These are phyloP conservation scores for Talaromyces sp. DNA, from an alignment of 2,329 filamentous ascomycete genomes.

Conservation along the genomic window DNA sequence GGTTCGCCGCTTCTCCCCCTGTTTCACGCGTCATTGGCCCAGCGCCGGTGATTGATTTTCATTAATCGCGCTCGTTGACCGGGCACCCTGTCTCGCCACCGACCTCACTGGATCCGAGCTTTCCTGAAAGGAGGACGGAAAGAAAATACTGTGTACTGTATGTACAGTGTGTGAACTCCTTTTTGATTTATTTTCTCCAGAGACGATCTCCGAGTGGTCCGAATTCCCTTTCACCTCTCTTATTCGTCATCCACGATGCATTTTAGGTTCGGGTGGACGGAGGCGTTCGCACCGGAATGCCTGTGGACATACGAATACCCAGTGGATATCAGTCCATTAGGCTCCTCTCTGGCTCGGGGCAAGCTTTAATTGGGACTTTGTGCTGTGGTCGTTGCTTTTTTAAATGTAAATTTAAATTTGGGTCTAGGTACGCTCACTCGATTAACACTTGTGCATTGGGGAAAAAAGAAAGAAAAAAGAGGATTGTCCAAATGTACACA, in stretches of 20 bases:
- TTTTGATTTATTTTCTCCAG: too few relatives aligned
- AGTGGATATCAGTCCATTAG: too few relatives aligned
- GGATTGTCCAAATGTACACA: neutral
- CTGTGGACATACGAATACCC: too few relatives aligned
- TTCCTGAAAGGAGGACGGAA: constrained; percentile 1
- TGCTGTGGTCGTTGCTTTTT: too few relatives aligned
- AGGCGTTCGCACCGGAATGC: constrained; percentile 19
- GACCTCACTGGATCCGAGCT: constrained; percentile 6
- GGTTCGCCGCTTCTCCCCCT: too few relatives aligned
- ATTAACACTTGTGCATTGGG: too few relatives aligned
- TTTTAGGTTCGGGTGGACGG: constrained; percentile 25
- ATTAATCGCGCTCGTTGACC: constrained; percentile 17
- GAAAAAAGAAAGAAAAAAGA: too few relatives aligned
- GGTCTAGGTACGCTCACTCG: too few relatives aligned
- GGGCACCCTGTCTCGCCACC: constrained; percentile 22
- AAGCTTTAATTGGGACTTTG: too few relatives aligned
- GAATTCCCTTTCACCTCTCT: neutral
- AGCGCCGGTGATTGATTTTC: neutral
- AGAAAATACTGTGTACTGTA: too few relatives aligned
- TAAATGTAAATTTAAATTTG: too few relatives aligned
- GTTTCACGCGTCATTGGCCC: constrained; percentile 14
- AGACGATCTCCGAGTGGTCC: constrained; percentile 14
- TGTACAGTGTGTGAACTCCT: too few relatives aligned
- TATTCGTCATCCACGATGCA: constrained; percentile 5
- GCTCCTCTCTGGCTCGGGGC: neutral